Evolutionary conservation across 495 filamentous ascomycete species (phyloP), one percentile per base, ranked within the genome.

Genomic region (Melanomma pulvis-pyrius): DNA sequence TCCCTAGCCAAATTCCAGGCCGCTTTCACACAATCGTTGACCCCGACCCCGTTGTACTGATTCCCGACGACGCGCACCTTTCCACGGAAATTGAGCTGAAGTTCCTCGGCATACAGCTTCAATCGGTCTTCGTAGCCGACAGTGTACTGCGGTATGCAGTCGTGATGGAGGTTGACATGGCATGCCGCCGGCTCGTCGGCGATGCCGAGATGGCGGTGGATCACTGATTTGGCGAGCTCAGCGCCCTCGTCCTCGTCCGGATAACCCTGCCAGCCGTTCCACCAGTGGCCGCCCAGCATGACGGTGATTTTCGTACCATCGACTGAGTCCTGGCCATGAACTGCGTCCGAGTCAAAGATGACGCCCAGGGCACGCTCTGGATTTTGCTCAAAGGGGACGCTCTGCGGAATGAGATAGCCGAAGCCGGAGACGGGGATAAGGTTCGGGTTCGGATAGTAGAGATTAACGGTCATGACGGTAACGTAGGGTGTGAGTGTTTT

Each of bases 211-310:
- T 98, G 94, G 29, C 92, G 82, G 44, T 79, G 73, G 2, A 98
- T 79, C 52, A 93, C 79, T 8, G 78, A 74, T 26, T 81, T 81
- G 19, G 93, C 92, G 83, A 93, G 88, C 1, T 71, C 68, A 29
- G 86, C 77, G 22, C 87, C 91, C 59, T 88, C 79, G 12, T 87
- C 81, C 53, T 86, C 79, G 63, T 84, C 79, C 0, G 90, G 90
- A 47, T 81, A 80, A 41, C 79, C 79, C 25, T 82, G 75, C 81
- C 80, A 85, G 46, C 75, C 81, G 67, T 91, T 85, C 93, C 93
- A 98, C 79, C 88, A 92, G 78, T 97, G 93, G 6, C 94, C 94
- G 54, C 94, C 94, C 24, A 98, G 77, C 90, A 99, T 96, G 55
- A 98, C 90, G 15, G 93, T 97, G 30, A 99, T 74, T 73, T 96